Evolutionary conservation across 441 rosid genomes (phyloP).

Genomic region (Aleurites moluccanus): DNA sequence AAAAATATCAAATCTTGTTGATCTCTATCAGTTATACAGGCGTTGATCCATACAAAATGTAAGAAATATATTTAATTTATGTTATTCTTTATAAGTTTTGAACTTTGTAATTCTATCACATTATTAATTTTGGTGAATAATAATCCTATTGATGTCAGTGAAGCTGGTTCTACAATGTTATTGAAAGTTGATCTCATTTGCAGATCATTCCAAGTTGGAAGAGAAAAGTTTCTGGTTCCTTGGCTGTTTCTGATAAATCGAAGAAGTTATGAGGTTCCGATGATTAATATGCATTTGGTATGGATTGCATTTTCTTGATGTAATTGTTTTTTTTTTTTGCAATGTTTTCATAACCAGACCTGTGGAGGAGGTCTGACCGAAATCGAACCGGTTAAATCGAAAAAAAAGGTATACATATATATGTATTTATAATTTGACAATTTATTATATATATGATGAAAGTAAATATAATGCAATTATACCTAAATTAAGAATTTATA

Average conservation of each 20-base stretch:
- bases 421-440: no score
- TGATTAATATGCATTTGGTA: slow-evolving; percentile 94
- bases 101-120: not conserved
- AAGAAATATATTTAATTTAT: slow-evolving; percentile 25
- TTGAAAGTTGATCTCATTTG: slow-evolving; percentile 18
- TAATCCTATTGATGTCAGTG: not conserved
- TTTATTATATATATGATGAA: no score
- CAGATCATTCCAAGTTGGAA: slow-evolving; percentile 94
- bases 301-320: slow-evolving; percentile 20
- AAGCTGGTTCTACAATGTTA: not conserved
- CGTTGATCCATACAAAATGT: slow-evolving; percentile 92
- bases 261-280: slow-evolving; percentile 80
- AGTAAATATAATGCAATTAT: no score
- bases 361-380: no score
- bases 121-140: not conserved
- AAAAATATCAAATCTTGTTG: no score
- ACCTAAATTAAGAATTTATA: no score
- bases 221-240: slow-evolving; percentile 77
- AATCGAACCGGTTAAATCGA: no score
- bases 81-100: not conserved
- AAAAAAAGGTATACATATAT: no score
- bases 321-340: not conserved
- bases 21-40: no score
- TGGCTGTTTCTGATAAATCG: slow-evolving; percentile 95
- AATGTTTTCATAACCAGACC: no score